Evolutionary conservation across 2,329 filamentous ascomycete species (phyloP), one percentile per base, ranked within the genome.

Genomic region (Tolypocladium cylindrosporum): DNA sequence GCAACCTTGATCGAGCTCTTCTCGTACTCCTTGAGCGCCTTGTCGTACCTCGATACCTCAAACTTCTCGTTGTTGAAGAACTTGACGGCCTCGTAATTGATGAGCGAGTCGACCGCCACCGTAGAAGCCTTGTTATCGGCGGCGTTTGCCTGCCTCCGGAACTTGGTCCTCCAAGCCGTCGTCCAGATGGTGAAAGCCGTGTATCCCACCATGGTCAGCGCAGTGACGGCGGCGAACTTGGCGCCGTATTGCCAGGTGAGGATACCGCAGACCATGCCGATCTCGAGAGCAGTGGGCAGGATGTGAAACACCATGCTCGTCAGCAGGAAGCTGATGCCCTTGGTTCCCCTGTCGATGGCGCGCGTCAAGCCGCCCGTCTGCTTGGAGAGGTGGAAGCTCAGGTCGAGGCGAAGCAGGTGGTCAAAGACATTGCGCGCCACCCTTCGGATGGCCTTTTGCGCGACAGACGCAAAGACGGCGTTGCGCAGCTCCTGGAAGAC

Each of bases 1-100:
- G 91, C 91, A 40, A 99, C 90, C 71, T 97, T 97, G 78, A 99
- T 97, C 19, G 91, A 96, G 59, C 91, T 92, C 71, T 88, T 88
- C 71, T 99, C 90, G 71, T 99, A 99, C 59, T 87, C 82, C 63
- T 86, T 82, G 31, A 99, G 78, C 0, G 94, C 91, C 65, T 87
- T 84, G 72, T 97, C 92, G 71, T 99, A 99, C 48, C 94, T 85
- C 39, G 83, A 82, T 50, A 96, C 90, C 75, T 99, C 94, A 64
- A 91, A 97, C 63, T 89, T 90, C 69, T 99, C 95, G 68, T 99
- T 99, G 77, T 99, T 99, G 77, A 97, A 99, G 76, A 97, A 96
- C 75, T 99, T 99, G 69, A 99, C 94, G 16, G 95, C 93, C 74
- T 99, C 94, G 68, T 97, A 99, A 76, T 99, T 99, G 78, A 99